Conservation (phyloP, 306 rosid species). For the Benincasa hispida region DNA sequence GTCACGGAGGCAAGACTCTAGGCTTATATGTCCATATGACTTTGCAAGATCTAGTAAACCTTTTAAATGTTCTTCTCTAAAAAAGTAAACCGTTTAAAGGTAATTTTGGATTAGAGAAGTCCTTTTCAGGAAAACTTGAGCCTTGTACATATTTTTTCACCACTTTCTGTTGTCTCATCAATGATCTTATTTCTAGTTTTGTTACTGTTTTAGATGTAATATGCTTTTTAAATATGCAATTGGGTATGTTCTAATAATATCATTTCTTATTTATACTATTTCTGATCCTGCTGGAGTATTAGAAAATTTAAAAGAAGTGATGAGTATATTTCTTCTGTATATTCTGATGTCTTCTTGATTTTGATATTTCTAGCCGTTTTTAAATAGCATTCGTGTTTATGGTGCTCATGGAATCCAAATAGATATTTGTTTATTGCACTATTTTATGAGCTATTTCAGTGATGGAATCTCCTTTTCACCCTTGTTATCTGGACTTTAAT, state of each 20-base stretch:
- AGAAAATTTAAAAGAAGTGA: not conserved
- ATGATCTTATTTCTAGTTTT: not conserved
- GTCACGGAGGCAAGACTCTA: too few relatives aligned
- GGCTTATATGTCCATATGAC: not conserved
- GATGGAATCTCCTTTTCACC: not conserved
- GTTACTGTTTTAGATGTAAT: not conserved
- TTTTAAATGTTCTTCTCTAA: not conserved
- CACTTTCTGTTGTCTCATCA: not conserved
- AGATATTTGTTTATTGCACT: not conserved
- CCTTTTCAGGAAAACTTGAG: not conserved
- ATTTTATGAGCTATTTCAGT: not conserved
- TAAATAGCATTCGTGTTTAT: not conserved
- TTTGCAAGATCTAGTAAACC: not conserved
- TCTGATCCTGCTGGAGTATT: not conserved
- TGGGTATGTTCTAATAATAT: not conserved
- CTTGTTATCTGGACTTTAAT: not conserved
- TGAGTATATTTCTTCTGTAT: not conserved
- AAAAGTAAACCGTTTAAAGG: not conserved
- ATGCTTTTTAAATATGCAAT: not conserved
- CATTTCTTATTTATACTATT: not conserved
- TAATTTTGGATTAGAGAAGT: not conserved
- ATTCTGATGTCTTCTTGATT: not conserved
- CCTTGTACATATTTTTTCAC: not conserved
- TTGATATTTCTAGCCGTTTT: not conserved
- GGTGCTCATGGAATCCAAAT: not conserved